phyloP scores from a whole-genome alignment of 441 rosid genomes.

The Omphalea diandra region DNA sequence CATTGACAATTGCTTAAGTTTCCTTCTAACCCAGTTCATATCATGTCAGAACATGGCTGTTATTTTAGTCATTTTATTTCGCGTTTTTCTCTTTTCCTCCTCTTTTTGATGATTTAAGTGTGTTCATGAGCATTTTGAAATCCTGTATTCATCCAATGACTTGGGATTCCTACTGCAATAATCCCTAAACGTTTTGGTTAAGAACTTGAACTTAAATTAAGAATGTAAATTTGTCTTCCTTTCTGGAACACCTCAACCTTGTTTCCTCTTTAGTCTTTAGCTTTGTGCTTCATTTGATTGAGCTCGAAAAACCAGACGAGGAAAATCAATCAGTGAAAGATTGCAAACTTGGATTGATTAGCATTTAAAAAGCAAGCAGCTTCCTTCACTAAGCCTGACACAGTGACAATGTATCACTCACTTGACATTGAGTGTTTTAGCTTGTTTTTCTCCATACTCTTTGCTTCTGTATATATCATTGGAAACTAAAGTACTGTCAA shows the following conservation, averaged over 20 bases:
- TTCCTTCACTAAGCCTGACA: neutral
- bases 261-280: no score
- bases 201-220: neutral
- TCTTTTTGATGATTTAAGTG: neutral
- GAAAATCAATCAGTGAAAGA: slow-evolving; percentile 1
- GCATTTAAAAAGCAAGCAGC: no score
- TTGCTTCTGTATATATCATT: neutral
- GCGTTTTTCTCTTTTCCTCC: neutral
- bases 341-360: neutral
- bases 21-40: neutral
- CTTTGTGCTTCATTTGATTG: no score
- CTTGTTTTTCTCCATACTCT: neutral
- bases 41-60: neutral
- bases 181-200: no score
- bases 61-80: neutral
- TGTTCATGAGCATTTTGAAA: no score
- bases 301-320: neutral
- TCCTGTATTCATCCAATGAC: neutral
- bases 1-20: no score
- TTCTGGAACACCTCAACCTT: neutral
- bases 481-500: neutral
- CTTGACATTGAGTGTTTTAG: neutral
- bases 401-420: neutral
- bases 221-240: neutral
- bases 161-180: no score